Evolutionary conservation across 192 early-diverging fungal genomes (phyloP), one percentile per base, ranked within the genome.

Genomic region (Coemansia aciculifera): DNA sequence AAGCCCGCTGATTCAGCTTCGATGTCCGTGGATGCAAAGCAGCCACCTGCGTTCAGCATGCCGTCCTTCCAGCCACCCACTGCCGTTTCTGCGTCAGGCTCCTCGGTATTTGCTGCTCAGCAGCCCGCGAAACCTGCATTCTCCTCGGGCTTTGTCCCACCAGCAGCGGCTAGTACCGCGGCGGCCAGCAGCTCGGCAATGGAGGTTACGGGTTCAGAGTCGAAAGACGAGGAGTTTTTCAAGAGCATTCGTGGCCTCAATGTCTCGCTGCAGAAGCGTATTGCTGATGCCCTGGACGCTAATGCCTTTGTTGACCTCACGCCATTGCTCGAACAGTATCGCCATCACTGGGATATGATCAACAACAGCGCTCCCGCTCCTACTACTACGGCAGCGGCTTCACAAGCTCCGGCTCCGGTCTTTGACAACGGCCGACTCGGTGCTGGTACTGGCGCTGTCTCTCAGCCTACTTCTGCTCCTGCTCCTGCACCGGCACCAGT

Each of bases 181-280:
- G 46, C 61, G 7, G 4, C 59, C 8, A 43, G 56, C 17, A 46
- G 17, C 52, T 12, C 36, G 21, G 38, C 43, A 4, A 27, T 46
- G 59, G 63, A 17, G n/a, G 36, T 15, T 44, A 3, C 59, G 42
- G 37, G 31, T 36, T 13, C 62, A 19, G 37, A 39, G 36, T 8
- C 62, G 21, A 65, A 36, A 17, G 72, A 72, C 8, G 76, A 74
- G 36, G 69, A 69, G 39, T 72, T 72, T 29, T 79, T 71, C 57
- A 75, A 67, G 21, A 73, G 74, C 43, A 71, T 84, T 46, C 82
- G 82, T 24, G 82, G 82, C 6, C 74, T 84, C 15, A 84, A 84
- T 49, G 68, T 76, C n/a, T 79, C 77, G 43, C 42, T 84, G 42
- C 68, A 80, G 39, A 79, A 71, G 42, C 70, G 75, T 46, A 77